Evolutionary conservation across 208 protist species (phyloP), one percentile per base, ranked within the genome.

Genomic region (Tritrichomonas foetus): DNA sequence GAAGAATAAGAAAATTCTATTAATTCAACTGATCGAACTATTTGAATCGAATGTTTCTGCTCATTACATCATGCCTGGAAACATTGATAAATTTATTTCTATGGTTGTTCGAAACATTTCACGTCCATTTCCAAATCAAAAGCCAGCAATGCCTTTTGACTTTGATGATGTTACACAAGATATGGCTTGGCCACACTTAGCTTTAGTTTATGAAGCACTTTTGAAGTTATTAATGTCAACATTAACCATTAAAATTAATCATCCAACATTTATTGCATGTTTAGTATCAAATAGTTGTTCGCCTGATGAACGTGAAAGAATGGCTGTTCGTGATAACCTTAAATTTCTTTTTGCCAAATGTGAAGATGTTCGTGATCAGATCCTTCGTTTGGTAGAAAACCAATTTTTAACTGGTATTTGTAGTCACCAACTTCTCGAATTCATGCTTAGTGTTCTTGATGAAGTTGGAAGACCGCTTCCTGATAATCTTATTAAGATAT

Each of bases 101-200:
- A 82, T 82, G 74, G 74, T 82, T 50, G 41, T 39, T 9, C 33
- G 50, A 50, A 82, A 82, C 41, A 82, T 82, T 8, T 82, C 33
- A 30, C 33, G 74, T 50, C 74, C 74, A 50, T 47, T 82, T 14
- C 74, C 74, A 8, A 33, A 47, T 3, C 33, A 47, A 3, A 82
- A 82, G 25, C 27, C 50, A 53, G 39, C 50, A 16, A 47, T 20
- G 1, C 74, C 74, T 20, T 61, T 61, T 61, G 74, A 82, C 30
- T 27, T 82, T 3, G 36, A 82, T 50, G 74, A 82, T 82, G 33
- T 47, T 47, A 39, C 41, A 33, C 74, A 82, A 30, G 74, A 82
- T 41, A 82, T 39, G 33, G 74, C 74, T n/a, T 82, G 74, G 74
- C 74, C 74, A n/a, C 74, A 82, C 30, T 49, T 82, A 50, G 33